phyloP scores from a whole-genome alignment of 169 alveolate species.

The Besnoitia besnoiti region DNA sequence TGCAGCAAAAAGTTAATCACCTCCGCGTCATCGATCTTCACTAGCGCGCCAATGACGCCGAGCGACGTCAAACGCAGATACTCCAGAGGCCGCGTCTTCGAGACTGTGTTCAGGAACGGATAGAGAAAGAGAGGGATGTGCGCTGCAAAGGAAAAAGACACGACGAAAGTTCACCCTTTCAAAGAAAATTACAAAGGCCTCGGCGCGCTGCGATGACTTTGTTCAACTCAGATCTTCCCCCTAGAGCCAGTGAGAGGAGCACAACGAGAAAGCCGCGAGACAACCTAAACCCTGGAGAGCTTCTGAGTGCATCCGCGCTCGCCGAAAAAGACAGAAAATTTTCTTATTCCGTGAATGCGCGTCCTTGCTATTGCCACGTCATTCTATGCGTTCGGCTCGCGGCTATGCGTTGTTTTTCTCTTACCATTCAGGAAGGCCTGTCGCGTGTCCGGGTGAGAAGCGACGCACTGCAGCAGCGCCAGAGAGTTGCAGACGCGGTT shows the following conservation, averaged over 20 bases:
- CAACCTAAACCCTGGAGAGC: too few relatives aligned
- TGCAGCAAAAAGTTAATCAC: slow-evolving; percentile 95
- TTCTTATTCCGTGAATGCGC: too few relatives aligned
- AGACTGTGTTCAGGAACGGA: slow-evolving; percentile 96
- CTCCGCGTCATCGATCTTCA: slow-evolving; percentile 97
- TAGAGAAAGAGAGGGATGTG: slow-evolving; percentile 97
- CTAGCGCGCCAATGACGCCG: slow-evolving; percentile 99
- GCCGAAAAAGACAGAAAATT: too few relatives aligned
- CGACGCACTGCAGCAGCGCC: slow-evolving; percentile 98
- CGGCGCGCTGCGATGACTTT: too few relatives aligned
- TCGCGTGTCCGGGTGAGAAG: slow-evolving; percentile 98
- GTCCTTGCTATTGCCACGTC: not conserved
- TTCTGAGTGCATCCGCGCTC: too few relatives aligned
- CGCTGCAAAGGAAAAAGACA: slow-evolving; percentile 78
- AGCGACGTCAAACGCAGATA: slow-evolving; percentile 96
- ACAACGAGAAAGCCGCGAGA: too few relatives aligned
- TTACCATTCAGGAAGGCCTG: slow-evolving; percentile 91
- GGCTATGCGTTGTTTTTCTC: not conserved
- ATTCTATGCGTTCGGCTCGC: not conserved
- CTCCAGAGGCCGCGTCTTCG: slow-evolving; percentile 96
- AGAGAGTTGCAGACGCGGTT: slow-evolving; percentile 97
- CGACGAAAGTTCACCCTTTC: too few relatives aligned
- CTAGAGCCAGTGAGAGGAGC: not conserved
- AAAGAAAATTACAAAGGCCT: too few relatives aligned
- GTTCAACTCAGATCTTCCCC: too few relatives aligned